Evolutionary conservation across 495 filamentous ascomycete genomes (phyloP).

Genomic region (Trichoderma parareesei): DNA sequence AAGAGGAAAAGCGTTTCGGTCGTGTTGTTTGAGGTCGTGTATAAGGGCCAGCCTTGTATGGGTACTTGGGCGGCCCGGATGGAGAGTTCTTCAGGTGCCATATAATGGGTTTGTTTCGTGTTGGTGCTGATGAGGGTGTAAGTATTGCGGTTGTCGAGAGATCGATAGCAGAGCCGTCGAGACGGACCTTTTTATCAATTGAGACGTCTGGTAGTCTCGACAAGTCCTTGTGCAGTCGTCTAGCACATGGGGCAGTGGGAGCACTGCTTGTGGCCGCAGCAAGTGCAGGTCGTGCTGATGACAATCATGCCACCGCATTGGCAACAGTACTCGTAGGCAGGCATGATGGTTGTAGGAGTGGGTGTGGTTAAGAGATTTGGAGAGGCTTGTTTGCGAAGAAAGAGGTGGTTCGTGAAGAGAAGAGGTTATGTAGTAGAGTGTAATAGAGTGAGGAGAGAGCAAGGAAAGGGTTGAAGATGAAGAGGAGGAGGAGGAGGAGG

Average conservation of each 20-base stretch:
- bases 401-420: background rate
- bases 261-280: conserved; percentile 15
- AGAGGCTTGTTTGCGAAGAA: background rate
- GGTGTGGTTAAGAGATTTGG: background rate
- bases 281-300: conserved; percentile 15
- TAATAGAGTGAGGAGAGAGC: background rate
- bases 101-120: background rate
- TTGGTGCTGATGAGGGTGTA: background rate
- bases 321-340: conserved; percentile 14
- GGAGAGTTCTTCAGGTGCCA: background rate
- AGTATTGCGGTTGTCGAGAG: background rate
- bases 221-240: background rate
- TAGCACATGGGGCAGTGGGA: conserved; percentile 11
- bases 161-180: background rate
- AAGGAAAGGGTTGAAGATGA: background rate
- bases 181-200: background rate
- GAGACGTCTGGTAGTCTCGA: background rate
- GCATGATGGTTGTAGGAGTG: conserved; percentile 10
- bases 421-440: background rate
- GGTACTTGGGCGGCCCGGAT: background rate
- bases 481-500: background rate
- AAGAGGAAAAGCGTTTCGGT: background rate
- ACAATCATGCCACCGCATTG: conserved; percentile 16
- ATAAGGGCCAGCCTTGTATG: background rate
- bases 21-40: background rate